A percentile compares a stretch with the other conserved stretches of the same genome.
Conservation (phyloP, 2,329 filamentous ascomycete species). For the Ophiostoma fasciatum region DNA sequence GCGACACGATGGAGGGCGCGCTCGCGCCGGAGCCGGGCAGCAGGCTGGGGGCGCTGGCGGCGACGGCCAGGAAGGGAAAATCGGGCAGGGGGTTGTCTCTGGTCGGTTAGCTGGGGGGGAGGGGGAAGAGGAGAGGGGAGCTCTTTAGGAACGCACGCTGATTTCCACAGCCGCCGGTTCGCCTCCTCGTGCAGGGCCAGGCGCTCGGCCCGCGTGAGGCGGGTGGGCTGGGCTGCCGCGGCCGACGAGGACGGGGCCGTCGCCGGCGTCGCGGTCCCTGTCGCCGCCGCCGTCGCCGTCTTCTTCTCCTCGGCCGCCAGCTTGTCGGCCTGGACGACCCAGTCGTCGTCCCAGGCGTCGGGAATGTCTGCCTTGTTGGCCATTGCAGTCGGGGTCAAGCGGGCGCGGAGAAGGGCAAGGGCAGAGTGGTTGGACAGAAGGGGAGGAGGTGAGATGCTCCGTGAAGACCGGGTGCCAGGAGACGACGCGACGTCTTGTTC, state of each 20-base stretch:
- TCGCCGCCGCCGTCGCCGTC: neutral
- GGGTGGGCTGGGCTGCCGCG: conserved; percentile 20
- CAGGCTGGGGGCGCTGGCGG: neutral
- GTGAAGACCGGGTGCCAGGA: too few species aligned
- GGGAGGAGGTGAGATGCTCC: too few species aligned
- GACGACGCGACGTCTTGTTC: too few species aligned
- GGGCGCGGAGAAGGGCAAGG: neutral
- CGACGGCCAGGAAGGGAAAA: conserved; percentile 51
- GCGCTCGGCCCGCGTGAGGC: conserved; percentile 58
- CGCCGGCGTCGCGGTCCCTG: neutral
- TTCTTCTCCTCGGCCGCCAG: conserved; percentile 19
- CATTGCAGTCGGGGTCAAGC: conserved; percentile 19
- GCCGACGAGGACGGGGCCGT: too few species aligned
- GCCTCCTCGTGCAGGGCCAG: conserved; percentile 67
- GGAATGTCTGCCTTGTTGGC: conserved; percentile 35
- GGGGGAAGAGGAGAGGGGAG: neutral
- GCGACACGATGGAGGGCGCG: conserved; percentile 31
- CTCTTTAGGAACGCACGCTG: conserved; percentile 55
- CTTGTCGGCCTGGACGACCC: conserved; percentile 63
- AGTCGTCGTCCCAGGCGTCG: conserved; percentile 85
- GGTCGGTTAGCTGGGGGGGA: conserved; percentile 3
- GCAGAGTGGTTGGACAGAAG: neutral
- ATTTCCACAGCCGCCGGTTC: conserved; percentile 78
- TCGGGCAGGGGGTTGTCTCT: conserved; percentile 57
- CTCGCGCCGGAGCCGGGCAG: conserved; percentile 16